A percentile compares a stretch with the other conserved stretches of the same genome.
phyloP scores from a whole-genome alignment of 208 protist genomes.

The Leishmania mexicana region DNA sequence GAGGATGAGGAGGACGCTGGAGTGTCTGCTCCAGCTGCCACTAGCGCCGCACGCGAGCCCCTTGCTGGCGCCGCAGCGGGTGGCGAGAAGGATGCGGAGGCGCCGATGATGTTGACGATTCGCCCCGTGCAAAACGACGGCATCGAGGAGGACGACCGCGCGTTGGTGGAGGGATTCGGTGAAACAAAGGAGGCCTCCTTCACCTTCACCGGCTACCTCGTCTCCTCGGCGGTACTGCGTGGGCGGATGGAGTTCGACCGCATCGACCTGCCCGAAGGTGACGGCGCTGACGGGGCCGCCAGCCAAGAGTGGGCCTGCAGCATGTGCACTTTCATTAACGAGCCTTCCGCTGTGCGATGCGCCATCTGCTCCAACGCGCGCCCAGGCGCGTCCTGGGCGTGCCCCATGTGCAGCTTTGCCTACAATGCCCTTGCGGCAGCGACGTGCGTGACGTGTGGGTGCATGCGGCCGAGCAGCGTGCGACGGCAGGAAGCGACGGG shows the following conservation, averaged over 20 bases:
- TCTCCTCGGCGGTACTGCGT: slow-evolving; percentile 39
- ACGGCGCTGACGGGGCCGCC: slow-evolving; percentile 10
- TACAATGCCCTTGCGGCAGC: slow-evolving; percentile 62
- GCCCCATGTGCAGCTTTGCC: slow-evolving; percentile 71
- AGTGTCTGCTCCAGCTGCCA: not conserved
- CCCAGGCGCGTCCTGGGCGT: slow-evolving; percentile 75
- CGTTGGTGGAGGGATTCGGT: slow-evolving; percentile 46
- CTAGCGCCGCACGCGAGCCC: not conserved
- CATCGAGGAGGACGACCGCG: slow-evolving; percentile 1
- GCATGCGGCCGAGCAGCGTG: slow-evolving; percentile 41
- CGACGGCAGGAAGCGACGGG: slow-evolving; percentile 22
- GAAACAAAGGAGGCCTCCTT: slow-evolving; percentile 57
- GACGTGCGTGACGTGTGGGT: slow-evolving; percentile 75
- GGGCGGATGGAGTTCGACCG: slow-evolving; percentile 66
- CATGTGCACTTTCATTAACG: slow-evolving; percentile 85
- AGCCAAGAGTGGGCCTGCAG: slow-evolving; percentile 72
- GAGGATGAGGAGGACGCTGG: not conserved
- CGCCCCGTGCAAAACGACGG: not conserved
- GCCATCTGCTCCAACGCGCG: slow-evolving; percentile 81
- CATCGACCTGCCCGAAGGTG: slow-evolving; percentile 24
- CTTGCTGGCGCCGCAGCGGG: not conserved
- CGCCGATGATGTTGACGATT: slow-evolving; percentile 19
- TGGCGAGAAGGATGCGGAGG: not conserved
- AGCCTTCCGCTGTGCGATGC: slow-evolving; percentile 68
- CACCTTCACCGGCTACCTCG: slow-evolving; percentile 43